Evolutionary conservation across 2,329 filamentous ascomycete genomes (phyloP), one percentile per base, ranked within the genome.

Genomic region (Cordyceps cicadae): DNA sequence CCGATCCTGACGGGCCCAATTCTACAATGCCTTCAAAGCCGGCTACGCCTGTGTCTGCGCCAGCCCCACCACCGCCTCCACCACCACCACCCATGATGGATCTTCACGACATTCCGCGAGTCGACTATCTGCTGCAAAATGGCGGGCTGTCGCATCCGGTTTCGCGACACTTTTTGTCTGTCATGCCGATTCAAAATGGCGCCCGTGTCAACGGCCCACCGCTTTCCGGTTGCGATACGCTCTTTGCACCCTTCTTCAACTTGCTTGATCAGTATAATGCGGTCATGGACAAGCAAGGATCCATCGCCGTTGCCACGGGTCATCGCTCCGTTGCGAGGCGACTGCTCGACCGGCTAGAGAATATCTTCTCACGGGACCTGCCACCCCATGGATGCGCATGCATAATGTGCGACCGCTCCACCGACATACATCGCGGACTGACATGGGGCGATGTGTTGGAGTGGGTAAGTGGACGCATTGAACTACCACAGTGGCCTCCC

Each of bases 361-460:
- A 93, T 61, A 92, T 99, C 9, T 97, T 99, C 74, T 92, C 92
- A 2, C 83, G 94, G 62, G 93, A 97, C 69, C 87, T 99, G 41
- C 92, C 92, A 0, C 86, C 86, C 0, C 87, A 96, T 68, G 86
- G 87, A n/a, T 97, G 93, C 71, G 77, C 80, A 49, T 97, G 93
- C 72, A 79, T 94, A 60, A 90, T 97, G 79, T 97, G 93, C 70
- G 84, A 87, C 52, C 78, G 75, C 14, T 76, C 76, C 3, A 76
- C 83, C 43, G 81, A 86, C 43, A 82, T 87, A 17, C 83, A 86
- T 64, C 82, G 80, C 60, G 92, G 92, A 2, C 80, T 97, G 34
- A 94, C 90, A 64, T 99, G 93, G 93, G 93, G 94, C 11, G 93
- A 97, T 70, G 92, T 97, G 14, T 76, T 99, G 26, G 94, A 99